phyloP scores from a whole-genome alignment of 768 basidiomycete genomes.

The Pleurotus cornucopiae region DNA sequence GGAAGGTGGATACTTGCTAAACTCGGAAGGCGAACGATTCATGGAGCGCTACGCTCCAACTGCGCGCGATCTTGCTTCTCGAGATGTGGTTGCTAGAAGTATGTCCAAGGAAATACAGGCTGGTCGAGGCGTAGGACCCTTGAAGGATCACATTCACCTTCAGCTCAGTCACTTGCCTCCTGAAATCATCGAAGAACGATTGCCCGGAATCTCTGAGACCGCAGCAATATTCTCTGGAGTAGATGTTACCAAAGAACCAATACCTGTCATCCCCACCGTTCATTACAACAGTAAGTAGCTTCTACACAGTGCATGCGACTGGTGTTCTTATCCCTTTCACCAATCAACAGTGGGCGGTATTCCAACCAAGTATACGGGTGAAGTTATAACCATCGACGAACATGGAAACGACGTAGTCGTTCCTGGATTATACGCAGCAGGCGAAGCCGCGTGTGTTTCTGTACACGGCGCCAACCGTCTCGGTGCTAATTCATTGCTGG shows the following conservation, averaged over 20 bases:
- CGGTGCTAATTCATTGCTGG: slow-evolving; percentile 96
- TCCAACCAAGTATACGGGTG: slow-evolving; percentile 96
- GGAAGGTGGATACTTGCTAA: slow-evolving; percentile 96
- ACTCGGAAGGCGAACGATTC: slow-evolving; percentile 98
- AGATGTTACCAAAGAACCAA: slow-evolving; percentile 98
- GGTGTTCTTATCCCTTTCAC: too few relatives aligned
- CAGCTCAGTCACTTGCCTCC: slow-evolving; percentile 96
- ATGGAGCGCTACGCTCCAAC: slow-evolving; percentile 99
- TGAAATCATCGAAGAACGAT: slow-evolving; percentile 90
- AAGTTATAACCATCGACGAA: slow-evolving; percentile 84
- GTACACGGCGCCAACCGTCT: slow-evolving; percentile 99
- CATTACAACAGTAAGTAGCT: slow-evolving; percentile 88
- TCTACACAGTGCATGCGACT: too few relatives aligned
- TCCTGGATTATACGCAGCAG: slow-evolving; percentile 95
- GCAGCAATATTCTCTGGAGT: slow-evolving; percentile 98
- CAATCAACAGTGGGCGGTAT: slow-evolving; percentile 86
- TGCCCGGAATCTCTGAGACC: slow-evolving; percentile 99
- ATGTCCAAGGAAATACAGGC: slow-evolving; percentile 99
- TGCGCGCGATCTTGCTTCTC: slow-evolving; percentile 97
- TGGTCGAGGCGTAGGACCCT: slow-evolving; percentile 96
- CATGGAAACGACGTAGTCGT: slow-evolving; percentile 90
- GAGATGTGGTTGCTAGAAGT: slow-evolving; percentile 96
- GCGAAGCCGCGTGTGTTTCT: slow-evolving; percentile 97
- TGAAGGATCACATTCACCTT: slow-evolving; percentile 94
- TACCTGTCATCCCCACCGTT: slow-evolving; percentile 95